phyloP scores from a whole-genome alignment of 768 basidiomycete genomes.

The Leccinum broughii region DNA sequence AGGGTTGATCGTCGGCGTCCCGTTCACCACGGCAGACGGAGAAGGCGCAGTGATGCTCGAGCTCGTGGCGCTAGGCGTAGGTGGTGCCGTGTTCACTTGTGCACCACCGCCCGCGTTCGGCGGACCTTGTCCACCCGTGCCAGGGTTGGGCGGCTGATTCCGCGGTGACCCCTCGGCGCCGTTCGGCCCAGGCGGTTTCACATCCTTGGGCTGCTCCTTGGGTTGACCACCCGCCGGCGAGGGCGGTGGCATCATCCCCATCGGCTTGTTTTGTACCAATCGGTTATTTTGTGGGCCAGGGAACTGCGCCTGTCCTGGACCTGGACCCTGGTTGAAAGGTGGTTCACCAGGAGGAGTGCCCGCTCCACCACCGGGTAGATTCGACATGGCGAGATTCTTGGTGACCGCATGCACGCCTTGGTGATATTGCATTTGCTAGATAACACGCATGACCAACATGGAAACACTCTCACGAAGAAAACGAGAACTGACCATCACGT shows the following conservation, averaged over 20 bases:
- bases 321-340: conserved; percentile 35
- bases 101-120: conserved; percentile 16
- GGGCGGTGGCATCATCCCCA: conserved; percentile 53
- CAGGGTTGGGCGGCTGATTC: conserved; percentile 36
- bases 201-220: conserved; percentile 36
- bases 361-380: conserved; percentile 34
- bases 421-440: conserved; percentile 34
- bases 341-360: conserved; percentile 50
- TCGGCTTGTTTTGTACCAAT: conserved; percentile 36
- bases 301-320: conserved; percentile 34
- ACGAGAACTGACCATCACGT: conserved; percentile 32
- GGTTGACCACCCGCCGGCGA: conserved; percentile 43
- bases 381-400: conserved; percentile 33
- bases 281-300: conserved; percentile 34
- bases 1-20: conserved; percentile 31
- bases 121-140: conserved; percentile 26
- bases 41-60: conserved; percentile 40
- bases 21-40: conserved; percentile 36
- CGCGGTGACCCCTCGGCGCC: conserved; percentile 45
- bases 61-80: conserved; percentile 36
- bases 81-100: conserved; percentile 38
- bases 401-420: conserved; percentile 40
- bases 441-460: conserved; percentile 21
- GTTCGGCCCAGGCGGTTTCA: conserved; percentile 30
- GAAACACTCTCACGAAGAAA: background rate